Evolutionary conservation across 345 rosid genomes (phyloP), one percentile per base, ranked within the genome.

Genomic region (Pugionium cornutum): DNA sequence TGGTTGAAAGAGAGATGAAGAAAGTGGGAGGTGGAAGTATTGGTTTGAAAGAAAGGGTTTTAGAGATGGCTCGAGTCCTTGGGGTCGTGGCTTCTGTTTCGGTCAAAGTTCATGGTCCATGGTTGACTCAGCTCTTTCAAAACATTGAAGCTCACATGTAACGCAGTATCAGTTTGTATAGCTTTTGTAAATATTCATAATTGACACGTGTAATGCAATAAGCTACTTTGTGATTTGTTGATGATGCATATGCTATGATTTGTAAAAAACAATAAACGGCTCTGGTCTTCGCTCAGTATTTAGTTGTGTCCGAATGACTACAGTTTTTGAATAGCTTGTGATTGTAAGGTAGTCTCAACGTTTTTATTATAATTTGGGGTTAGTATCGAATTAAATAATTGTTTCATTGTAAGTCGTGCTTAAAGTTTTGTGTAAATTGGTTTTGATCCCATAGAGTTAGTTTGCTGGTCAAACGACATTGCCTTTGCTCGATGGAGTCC

Each of bases 51-150:
- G 81, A 81, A 40, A 83, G 81, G 81, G 91, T 92, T 54, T 64
- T 78, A 64, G 80, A 80, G 71, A 81, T 83, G 2, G 88, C 81
- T 1, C 83, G 83, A 77, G 84, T 67, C 9, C 43, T 92, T 74
- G 80, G 83, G 44, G 78, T 79, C 8, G 89, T 80, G 9, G 96
- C 96, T 29, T 64, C 72, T 2, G 85, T 89, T 33, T 84, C 98
- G 0, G 72, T 77, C 25, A 44, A 70, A 36, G 86, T 88, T 53
- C 98, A 92, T 48, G 76, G 81, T 58, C 82, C 80, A 30, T 89
- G 97, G 98, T 88, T 87, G 48, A 25, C 63, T 39, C 62, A 66
- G 66, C 68, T 92, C 64, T 47, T 73, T 2, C 75, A 46, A 4
- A 46, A 66, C 66, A 62, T 3, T 66, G 71, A 68, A 62, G 6